Base-by-base conservation (phyloP, 345 rosid genomes). In the Nephelium lappaceum region DNA sequence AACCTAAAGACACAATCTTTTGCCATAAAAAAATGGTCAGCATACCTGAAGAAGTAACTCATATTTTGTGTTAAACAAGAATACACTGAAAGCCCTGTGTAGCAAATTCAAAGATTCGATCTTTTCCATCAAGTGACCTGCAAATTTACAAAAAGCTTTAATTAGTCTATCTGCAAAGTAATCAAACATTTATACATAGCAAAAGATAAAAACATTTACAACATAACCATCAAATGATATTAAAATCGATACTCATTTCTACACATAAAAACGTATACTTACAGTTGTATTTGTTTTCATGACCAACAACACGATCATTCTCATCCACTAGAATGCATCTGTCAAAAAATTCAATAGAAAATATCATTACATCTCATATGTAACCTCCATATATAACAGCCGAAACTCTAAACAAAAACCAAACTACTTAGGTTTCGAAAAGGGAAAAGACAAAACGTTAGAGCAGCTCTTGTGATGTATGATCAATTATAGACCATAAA, bases 61-160 rank as follows among this genome's bases (percentile, higher is more conserved):
- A 72, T 93, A 92, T 72, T 93, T 96, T 21, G 98, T 84, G 93
- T 94, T 96, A 78, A 94, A 94, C 75, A 96, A 83, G 82, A 96
- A 96, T 11, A 96, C 99, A 71, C 99, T 96, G 82, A 96, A 96
- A 51, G 99, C 99, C 82, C 99, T 93, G 81, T 93, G 99, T 75
- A 96, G 90, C 83, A 92, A 73, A 74, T 91, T 88, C 75, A 85
- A 91, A 80, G 93, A 84, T 83, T 89, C 88, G 61, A 96, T 92
- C 78, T 96, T 96, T 84, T 96, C 98, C 99, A 93, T 89, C 83
- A 96, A 80, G 87, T 96, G 98, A 86, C 99, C 98, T 96, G 90
- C 83, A 81, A 61, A 81, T 78, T 73, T 55, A 68, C 41, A 43
- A 70, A 75, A 55, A 1, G 14, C 39, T 27, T 62, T 27, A 74